These are phyloP conservation scores for Paramecium biaurelia DNA, from an alignment of 73 alveolate genomes.

Conservation along the genomic window DNA sequence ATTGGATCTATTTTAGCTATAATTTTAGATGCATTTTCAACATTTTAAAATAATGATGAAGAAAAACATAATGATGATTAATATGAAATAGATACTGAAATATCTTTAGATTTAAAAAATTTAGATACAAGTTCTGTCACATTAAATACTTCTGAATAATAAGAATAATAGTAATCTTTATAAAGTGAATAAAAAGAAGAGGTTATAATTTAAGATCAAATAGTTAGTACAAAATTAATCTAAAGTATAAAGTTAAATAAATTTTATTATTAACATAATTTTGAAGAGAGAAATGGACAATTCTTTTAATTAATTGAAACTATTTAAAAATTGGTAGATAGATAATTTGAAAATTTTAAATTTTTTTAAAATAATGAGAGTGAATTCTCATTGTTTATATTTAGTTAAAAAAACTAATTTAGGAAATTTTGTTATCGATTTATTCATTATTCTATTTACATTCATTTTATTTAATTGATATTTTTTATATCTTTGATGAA, in stretches of 20 bases:
- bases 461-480: background rate
- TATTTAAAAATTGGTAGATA: background rate
- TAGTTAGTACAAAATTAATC: background rate
- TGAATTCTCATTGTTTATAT: background rate
- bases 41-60: background rate
- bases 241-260: background rate
- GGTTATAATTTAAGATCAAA: background rate
- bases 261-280: background rate
- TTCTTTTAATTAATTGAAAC: background rate
- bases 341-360: background rate
- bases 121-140: background rate
- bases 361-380: slow-evolving; percentile 28
- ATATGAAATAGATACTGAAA: background rate
- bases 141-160: background rate
- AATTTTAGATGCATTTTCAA: background rate
- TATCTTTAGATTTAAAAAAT: background rate
- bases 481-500: background rate
- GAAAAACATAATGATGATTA: background rate
- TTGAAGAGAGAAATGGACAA: background rate
- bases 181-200: background rate
- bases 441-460: background rate
- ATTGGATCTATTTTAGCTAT: slow-evolving; percentile 17
- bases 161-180: background rate
- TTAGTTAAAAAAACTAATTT: background rate
- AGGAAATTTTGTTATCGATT: slow-evolving; percentile 5